Conservation (phyloP, 352 stramenopile species). For the Globisporangium takayamanum region DNA sequence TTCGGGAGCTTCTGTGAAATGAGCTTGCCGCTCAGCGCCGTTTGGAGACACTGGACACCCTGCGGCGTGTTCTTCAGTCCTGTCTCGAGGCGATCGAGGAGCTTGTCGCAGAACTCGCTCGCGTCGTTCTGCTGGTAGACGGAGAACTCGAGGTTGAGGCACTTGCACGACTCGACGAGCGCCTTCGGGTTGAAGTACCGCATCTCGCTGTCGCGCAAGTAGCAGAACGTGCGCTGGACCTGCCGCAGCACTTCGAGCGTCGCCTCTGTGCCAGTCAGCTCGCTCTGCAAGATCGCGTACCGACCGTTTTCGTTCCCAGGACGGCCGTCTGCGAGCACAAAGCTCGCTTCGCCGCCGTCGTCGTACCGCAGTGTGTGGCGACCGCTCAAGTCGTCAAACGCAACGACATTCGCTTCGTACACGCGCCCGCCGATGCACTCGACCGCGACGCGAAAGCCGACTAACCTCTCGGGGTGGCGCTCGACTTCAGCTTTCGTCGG, state of each 20-base stretch:
- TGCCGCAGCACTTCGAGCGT: constrained; percentile 87
- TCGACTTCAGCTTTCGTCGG: constrained; percentile 89
- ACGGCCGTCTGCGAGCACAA: constrained; percentile 90
- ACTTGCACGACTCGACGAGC: constrained; percentile 89
- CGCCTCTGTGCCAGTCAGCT: constrained; percentile 70
- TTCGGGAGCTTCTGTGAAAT: constrained; percentile 88
- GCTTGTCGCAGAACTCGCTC: constrained; percentile 98
- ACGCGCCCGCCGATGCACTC: constrained; percentile 91
- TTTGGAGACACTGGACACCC: constrained; percentile 66
- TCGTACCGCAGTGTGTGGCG: constrained; percentile 85
- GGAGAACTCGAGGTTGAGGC: constrained; percentile 87
- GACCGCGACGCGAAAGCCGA: constrained; percentile 84
- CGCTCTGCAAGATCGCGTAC: constrained; percentile 83
- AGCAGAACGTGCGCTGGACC: constrained; percentile 88
- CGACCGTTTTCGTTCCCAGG: constrained; percentile 94
- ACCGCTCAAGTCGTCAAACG: constrained; percentile 75
- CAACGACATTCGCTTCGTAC: constrained; percentile 91
- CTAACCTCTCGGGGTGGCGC: constrained; percentile 58
- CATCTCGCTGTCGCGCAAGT: constrained; percentile 81
- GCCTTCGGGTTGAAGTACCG: constrained; percentile 80
- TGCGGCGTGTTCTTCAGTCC: constrained; percentile 89
- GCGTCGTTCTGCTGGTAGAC: constrained; percentile 99
- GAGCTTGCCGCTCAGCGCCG: constrained; percentile 74
- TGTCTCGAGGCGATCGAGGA: constrained; percentile 97
- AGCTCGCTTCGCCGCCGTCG: constrained; percentile 78